These are phyloP conservation scores for Leishmania arabica DNA, from an alignment of 208 protist species.

Conservation along the genomic window DNA sequence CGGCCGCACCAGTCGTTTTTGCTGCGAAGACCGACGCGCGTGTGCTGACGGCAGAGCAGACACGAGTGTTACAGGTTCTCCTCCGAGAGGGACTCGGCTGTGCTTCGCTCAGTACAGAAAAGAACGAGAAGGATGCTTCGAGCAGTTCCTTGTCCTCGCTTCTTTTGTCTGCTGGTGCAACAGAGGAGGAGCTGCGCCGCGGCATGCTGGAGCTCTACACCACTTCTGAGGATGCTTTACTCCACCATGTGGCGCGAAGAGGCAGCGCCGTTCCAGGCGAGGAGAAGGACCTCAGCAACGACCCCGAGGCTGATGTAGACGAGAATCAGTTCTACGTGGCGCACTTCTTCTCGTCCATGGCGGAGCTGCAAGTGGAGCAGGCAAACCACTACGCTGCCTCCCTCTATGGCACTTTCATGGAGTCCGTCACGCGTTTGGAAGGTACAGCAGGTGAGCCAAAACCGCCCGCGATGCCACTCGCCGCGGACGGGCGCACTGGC, in stretches of 20 bases:
- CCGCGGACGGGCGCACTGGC: neutral
- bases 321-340: constrained; percentile 23
- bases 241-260: constrained; percentile 18
- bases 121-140: neutral
- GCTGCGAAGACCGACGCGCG: neutral
- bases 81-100: constrained; percentile 6
- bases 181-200: neutral
- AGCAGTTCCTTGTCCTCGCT: neutral
- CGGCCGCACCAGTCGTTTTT: constrained; percentile 15
- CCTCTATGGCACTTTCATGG: constrained; percentile 40
- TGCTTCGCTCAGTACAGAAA: too few species aligned
- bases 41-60: constrained; percentile 26
- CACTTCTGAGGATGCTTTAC: constrained; percentile 33
- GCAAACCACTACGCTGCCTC: constrained; percentile 26
- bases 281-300: constrained; percentile 4
- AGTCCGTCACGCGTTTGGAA: constrained; percentile 35
- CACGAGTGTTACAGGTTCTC: constrained; percentile 12
- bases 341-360: constrained; percentile 42
- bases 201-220: constrained; percentile 9
- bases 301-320: neutral
- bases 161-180: neutral
- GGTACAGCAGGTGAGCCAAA: neutral
- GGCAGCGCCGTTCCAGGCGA: neutral
- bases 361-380: constrained; percentile 32
- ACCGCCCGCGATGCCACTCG: neutral